Conservation (phyloP, 2,329 filamentous ascomycete species). For the Lizonia empirigonia region DNA sequence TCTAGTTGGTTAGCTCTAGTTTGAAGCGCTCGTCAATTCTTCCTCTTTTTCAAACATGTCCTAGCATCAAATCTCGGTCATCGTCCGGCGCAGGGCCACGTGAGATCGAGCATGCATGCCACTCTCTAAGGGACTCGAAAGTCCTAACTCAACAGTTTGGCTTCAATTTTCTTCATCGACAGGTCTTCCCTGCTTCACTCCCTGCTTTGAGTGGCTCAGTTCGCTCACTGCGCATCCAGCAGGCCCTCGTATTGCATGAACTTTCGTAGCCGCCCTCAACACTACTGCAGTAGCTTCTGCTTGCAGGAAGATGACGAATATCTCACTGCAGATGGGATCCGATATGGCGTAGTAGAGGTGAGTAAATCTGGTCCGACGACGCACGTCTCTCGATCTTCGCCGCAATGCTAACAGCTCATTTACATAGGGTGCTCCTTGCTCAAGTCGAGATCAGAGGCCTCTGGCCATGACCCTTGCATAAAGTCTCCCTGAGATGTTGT, state of each 20-base stretch:
- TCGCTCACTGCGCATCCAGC: neutral
- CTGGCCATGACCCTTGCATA: neutral
- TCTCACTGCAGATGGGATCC: neutral
- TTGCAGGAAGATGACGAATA: neutral
- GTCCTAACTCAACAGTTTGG: neutral
- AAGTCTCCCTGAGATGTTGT: neutral
- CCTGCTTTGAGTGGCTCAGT: neutral
- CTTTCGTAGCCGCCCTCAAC: neutral
- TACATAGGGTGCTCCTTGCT: neutral
- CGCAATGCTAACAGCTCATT: conserved; percentile 7
- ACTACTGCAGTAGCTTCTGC: neutral
- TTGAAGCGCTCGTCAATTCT: neutral
- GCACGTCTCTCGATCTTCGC: neutral
- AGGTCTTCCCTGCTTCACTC: neutral
- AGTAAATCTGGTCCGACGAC: neutral
- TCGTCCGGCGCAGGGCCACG: neutral
- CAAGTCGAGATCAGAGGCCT: neutral
- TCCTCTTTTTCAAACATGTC: neutral
- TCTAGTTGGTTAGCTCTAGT: conserved; percentile 1
- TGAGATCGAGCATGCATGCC: neutral
- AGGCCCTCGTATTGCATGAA: neutral
- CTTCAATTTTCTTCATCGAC: neutral
- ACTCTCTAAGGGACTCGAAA: neutral
- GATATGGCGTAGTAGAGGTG: neutral
- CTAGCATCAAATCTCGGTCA: neutral